Conservation (phyloP, 257 asterid genomes). For the Solanum appendiculatum region DNA sequence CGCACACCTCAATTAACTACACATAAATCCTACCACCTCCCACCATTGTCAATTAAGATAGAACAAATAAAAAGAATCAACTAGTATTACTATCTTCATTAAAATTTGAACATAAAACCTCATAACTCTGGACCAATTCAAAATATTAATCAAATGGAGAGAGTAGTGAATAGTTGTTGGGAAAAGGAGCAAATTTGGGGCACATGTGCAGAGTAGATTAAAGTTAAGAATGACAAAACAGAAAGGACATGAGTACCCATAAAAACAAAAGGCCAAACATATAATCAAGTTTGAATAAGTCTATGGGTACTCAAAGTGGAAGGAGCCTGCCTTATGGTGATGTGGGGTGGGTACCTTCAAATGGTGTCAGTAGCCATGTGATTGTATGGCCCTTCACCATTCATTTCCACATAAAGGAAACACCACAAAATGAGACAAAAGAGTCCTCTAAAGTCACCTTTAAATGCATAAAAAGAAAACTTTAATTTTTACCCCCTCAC, state of each 20-base stretch:
- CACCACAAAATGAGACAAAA: conserved; percentile 31
- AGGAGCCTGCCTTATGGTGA: conserved; percentile 4
- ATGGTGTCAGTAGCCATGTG: conserved; percentile 29
- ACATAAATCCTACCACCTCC: background rate
- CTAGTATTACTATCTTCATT: fast-evolving
- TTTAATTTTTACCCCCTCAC: background rate
- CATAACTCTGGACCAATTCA: background rate
- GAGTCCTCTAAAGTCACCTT: conserved; percentile 26
- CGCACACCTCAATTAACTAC: background rate
- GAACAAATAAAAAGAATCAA: no score
- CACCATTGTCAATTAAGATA: background rate
- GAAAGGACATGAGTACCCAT: conserved; percentile 17
- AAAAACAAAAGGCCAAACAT: conserved; percentile 24
- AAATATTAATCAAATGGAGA: background rate
- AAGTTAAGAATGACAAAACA: conserved; percentile 4
- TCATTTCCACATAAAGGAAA: conserved; percentile 33
- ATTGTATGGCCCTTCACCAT: conserved; percentile 18
- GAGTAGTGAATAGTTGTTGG: background rate
- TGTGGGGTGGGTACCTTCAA: conserved; percentile 11
- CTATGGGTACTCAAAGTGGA: conserved; percentile 10
- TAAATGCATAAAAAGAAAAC: conserved; percentile 18
- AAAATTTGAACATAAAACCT: background rate
- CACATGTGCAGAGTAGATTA: background rate
- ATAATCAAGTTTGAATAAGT: conserved; percentile 14
- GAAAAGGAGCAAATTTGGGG: background rate